Conservation (phyloP, 495 filamentous ascomycete genomes). For the Melanomma pulvis-pyrius region DNA sequence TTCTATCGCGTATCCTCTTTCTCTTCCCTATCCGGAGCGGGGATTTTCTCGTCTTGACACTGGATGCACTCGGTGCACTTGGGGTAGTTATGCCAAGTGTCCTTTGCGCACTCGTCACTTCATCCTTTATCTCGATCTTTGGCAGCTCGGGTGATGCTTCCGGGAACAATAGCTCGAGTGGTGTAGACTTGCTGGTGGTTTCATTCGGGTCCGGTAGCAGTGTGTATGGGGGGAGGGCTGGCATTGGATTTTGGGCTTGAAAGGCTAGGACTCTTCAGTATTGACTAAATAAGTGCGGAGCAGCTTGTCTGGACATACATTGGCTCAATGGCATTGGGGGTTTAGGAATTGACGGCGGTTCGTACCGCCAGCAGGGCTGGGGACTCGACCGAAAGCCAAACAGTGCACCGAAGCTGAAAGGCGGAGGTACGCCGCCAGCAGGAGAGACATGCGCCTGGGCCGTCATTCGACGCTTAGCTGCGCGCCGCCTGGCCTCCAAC, state of each 20-base stretch:
- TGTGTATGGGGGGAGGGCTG: neutral
- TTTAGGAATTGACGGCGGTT: conserved; percentile 19
- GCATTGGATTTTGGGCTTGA: neutral
- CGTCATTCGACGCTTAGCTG: conserved; percentile 32
- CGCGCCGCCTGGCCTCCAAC: conserved; percentile 38
- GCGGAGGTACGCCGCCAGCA: neutral
- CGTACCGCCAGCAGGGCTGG: conserved; percentile 31
- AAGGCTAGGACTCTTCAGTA: neutral
- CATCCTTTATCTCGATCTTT: neutral
- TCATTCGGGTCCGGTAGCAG: neutral
- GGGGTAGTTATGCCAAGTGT: neutral
- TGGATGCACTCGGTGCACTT: neutral
- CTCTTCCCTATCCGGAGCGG: neutral
- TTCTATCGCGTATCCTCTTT: neutral
- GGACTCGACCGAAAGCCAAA: conserved; percentile 16
- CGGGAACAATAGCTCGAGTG: neutral
- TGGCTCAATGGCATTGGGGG: neutral
- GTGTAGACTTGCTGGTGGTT: neutral
- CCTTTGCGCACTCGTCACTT: neutral
- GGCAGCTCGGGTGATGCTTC: neutral
- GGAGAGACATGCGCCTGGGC: conserved; percentile 4
- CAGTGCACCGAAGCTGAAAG: conserved; percentile 22
- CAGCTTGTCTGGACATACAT: conserved; percentile 9
- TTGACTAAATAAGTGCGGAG: neutral
- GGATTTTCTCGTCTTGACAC: neutral